These are phyloP conservation scores for Apiospora marii DNA, from an alignment of 2,329 filamentous ascomycete species.

Conservation along the genomic window DNA sequence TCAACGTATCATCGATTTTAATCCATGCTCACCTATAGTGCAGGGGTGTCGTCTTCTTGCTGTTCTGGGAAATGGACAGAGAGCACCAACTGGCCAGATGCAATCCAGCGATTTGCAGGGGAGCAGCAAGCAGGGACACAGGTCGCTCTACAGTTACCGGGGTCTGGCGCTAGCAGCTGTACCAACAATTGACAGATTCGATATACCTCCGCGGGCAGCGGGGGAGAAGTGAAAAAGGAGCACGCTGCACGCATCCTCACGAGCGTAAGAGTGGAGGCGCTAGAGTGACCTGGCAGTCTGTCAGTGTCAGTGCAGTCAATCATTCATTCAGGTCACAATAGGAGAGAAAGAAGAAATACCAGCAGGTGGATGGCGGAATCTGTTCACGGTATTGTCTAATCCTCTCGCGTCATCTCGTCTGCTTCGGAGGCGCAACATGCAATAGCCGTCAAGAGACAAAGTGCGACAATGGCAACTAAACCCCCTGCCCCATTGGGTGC, in stretches of 20 bases:
- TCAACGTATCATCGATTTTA: slow-evolving; percentile 11
- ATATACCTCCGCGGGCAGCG: neutral
- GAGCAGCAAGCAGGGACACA: neutral
- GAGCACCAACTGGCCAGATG: neutral
- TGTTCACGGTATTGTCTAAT: slow-evolving; percentile 1
- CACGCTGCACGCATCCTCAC: neutral
- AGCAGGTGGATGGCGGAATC: neutral
- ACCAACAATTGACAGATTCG: neutral
- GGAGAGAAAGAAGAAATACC: neutral
- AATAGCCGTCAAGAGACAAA: slow-evolving; percentile 14
- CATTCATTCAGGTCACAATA: neutral
- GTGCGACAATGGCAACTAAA: slow-evolving; percentile 20
- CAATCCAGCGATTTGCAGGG: slow-evolving; percentile 8
- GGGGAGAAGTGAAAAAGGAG: neutral
- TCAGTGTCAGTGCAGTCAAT: neutral
- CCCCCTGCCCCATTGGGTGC: neutral
- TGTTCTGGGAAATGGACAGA: slow-evolving; percentile 20
- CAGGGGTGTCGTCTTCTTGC: neutral
- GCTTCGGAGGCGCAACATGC: neutral
- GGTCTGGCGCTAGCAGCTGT: slow-evolving; percentile 11
- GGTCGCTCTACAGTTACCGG: slow-evolving; percentile 10
- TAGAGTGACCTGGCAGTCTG: neutral
- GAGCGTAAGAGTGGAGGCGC: neutral
- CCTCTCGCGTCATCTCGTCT: slow-evolving; percentile 1
- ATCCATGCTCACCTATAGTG: slow-evolving; percentile 1